Percentiles rank a stretch among this genome's conserved stretches.
phyloP scores from a whole-genome alignment of 768 basidiomycete genomes.

The Serendipita sp. region DNA sequence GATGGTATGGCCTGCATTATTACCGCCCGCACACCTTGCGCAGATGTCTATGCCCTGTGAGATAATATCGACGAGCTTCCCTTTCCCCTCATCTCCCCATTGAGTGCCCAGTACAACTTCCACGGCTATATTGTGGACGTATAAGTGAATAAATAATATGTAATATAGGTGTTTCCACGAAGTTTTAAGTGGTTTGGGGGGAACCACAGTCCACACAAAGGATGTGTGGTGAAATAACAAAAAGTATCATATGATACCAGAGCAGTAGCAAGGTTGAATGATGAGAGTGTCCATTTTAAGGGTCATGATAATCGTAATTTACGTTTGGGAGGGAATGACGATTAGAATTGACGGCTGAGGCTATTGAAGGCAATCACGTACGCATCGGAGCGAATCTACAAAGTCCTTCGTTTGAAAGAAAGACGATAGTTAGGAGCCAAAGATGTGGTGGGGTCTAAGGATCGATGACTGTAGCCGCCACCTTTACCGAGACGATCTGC shows the following conservation, averaged over 20 bases:
- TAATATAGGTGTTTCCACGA: no score
- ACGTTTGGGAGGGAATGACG: no score
- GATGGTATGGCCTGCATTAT: constrained; percentile 98
- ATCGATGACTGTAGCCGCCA: neutral
- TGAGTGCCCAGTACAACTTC: constrained; percentile 75
- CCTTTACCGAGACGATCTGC: neutral
- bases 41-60: constrained; percentile 81
- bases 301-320: no score
- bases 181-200: no score
- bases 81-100: constrained; percentile 90
- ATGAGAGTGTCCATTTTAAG: no score
- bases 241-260: neutral
- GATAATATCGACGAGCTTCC: constrained; percentile 94
- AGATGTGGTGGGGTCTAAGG: neutral
- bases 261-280: neutral
- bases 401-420: no score
- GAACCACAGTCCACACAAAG: no score
- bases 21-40: constrained; percentile 92
- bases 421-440: neutral
- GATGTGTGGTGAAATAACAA: no score
- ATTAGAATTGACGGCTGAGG: no score
- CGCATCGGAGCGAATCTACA: neutral
- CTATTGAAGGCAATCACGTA: neutral
- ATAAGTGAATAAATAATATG: neutral
- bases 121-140: constrained; percentile 20